Evolutionary conservation across 225 moss, liverwort and hornwort species (phyloP).

Genomic region (Polytrichum commune): DNA sequence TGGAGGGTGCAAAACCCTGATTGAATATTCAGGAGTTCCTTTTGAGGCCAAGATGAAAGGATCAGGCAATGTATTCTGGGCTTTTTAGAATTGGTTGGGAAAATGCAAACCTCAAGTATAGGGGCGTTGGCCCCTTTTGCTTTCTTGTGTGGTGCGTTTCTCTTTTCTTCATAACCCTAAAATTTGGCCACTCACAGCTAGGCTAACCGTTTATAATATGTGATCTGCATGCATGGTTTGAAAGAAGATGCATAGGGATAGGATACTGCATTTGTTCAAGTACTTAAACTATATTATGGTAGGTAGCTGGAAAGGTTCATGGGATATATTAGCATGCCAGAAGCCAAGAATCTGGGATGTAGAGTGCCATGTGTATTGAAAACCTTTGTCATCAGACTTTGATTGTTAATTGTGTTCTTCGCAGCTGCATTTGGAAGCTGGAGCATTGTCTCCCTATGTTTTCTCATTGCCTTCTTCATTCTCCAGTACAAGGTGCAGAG

Average conservation of each 20-base stretch:
- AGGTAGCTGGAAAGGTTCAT: background rate
- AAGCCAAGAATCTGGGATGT: background rate
- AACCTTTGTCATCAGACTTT: constrained; percentile 1
- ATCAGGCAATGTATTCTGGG: constrained; percentile 10
- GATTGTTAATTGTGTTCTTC: constrained; percentile 1
- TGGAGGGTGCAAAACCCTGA: no score
- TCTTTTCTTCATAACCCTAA: background rate
- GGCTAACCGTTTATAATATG: background rate
- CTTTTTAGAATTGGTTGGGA: constrained; percentile 5
- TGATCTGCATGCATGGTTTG: background rate
- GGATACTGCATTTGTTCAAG: background rate
- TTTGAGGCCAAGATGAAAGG: constrained; percentile 14
- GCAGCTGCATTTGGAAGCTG: constrained; percentile 37
- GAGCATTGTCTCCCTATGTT: constrained; percentile 36
- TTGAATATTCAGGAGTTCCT: no score
- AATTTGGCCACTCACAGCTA: background rate
- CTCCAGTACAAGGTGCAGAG: constrained; percentile 30
- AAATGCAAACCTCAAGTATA: constrained; percentile 18
- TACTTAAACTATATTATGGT: no score
- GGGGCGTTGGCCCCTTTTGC: constrained; percentile 28
- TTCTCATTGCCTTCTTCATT: constrained; percentile 34
- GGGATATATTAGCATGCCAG: background rate
- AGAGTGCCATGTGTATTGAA: background rate
- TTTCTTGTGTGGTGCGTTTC: constrained; percentile 19
- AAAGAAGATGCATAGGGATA: background rate